Percentiles rank a stretch among this genome's conserved stretches.
These are phyloP conservation scores for Cryphonectria radicalis DNA, from an alignment of 2,329 filamentous ascomycete genomes.

Conservation along the genomic window DNA sequence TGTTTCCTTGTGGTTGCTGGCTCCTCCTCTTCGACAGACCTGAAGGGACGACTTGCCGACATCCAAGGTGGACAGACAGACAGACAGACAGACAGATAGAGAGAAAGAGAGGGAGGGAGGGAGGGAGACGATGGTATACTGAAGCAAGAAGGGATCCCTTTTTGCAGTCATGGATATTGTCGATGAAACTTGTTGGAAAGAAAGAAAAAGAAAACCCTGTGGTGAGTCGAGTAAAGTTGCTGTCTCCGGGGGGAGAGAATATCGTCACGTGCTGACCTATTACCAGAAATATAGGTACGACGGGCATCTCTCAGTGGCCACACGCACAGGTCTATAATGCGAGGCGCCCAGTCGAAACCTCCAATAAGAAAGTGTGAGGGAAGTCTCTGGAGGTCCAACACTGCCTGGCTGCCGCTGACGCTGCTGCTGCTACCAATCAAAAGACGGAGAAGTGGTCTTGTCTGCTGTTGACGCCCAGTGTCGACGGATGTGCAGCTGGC, in stretches of 20 bases:
- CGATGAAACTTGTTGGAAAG: neutral
- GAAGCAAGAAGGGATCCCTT: neutral
- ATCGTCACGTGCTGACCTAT: neutral
- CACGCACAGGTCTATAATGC: neutral
- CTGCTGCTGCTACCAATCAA: neutral
- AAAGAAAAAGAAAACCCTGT: neutral
- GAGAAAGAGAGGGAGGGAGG: too few relatives aligned
- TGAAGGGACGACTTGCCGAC: neutral
- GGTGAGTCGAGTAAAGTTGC: neutral
- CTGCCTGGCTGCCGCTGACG: neutral
- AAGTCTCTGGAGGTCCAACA: neutral
- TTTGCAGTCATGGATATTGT: neutral
- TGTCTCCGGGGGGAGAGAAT: neutral
- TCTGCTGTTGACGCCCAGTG: neutral
- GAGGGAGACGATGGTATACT: neutral
- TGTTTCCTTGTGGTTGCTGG: neutral
- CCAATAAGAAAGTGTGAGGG: neutral
- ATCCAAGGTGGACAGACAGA: neutral
- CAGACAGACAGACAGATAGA: too few relatives aligned
- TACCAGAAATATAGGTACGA: neutral
- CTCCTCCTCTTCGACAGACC: neutral
- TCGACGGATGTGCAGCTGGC: neutral
- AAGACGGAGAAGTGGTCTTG: neutral
- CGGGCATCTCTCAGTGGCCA: neutral
- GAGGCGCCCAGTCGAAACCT: neutral